Base-by-base conservation (phyloP, 768 basidiomycete species). In the Plicaturopsis crispa region DNA sequence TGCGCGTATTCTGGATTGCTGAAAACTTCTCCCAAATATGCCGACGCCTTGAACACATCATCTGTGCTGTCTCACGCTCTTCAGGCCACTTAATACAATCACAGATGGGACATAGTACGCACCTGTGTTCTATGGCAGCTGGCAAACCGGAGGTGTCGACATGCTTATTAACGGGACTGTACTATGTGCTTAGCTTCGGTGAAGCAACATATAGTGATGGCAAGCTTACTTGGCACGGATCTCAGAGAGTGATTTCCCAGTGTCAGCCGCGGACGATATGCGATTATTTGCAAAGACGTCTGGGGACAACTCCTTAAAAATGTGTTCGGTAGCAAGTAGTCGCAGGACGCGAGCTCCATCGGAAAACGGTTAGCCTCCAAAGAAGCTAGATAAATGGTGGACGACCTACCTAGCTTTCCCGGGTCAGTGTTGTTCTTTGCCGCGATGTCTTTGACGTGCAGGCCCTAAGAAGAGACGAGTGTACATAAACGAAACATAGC, bases 31-130 rank as follows among this genome's bases (percentile, higher is more conserved):
- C 84, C 80, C 40, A 88, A 67, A 47, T 82, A 86, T 5, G 79
- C 78, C 7, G 82, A 75, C 1, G 83, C 70, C 56, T 87, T 87
- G 62, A 78, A 74, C 26, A 86, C 69, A 50, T 88, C 85, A 49
- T 88, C 84, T 4, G 80, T 70, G 45, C 84, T 46, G 30, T 87
- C 42, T 8, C 30, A n/a, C 13, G 20, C 6, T 23, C 21, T n/a
- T 31, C 24, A 10, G 8, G 6, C 24, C 32, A 5, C 17, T 10
- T 10, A 37, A 22, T 8, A 8, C 26, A 34, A 11, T 24, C n/a
- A 18, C 12, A 24, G 13, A 18, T 13, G 12, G 12, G n/a, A 26
- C 10, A 4, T 4, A 11, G 1, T n/a, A 48, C 47, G 10, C n/a
- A 52, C 52, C 26, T 16, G 33, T 53, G 48, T 1, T 35, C 42